Conservation (phyloP, 2,329 filamentous ascomycete species). For the Trichoderma endophyticum region DNA sequence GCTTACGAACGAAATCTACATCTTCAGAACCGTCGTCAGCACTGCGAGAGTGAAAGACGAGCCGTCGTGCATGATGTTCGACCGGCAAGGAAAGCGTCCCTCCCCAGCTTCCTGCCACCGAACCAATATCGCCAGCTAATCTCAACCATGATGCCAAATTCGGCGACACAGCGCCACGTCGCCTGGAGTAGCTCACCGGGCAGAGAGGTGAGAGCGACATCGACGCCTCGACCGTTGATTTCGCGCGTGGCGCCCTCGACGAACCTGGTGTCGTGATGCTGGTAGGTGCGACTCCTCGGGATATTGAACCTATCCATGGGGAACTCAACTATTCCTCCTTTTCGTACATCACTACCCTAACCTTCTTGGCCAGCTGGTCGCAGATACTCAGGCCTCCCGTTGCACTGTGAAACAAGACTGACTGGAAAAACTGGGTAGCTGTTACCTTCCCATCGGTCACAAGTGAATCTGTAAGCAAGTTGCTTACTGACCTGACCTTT, state of each 20-base stretch:
- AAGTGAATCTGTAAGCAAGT: no score
- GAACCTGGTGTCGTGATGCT: not conserved
- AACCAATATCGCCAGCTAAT: not conserved
- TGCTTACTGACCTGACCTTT: no score
- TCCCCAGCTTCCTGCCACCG: not conserved
- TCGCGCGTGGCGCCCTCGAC: not conserved
- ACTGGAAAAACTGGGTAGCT: no score
- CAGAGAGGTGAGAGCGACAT: not conserved
- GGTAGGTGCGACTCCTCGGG: no score
- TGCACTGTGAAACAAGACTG: no score
- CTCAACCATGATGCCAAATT: not conserved
- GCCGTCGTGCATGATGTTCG: not conserved
- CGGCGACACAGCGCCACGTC: not conserved
- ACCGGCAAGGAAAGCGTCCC: not conserved
- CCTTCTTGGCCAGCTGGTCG: no score
- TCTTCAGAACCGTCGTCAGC: not conserved
- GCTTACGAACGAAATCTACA: not conserved
- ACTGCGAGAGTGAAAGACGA: not conserved
- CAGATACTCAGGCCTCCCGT: no score
- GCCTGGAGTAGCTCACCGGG: not conserved
- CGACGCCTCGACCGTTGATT: not conserved
- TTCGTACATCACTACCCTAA: no score
- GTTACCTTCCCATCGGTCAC: no score
- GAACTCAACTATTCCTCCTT: no score
- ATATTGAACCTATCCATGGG: no score